phyloP scores from a whole-genome alignment of 495 filamentous ascomycete genomes.

The Penicillium robsamsonii region DNA sequence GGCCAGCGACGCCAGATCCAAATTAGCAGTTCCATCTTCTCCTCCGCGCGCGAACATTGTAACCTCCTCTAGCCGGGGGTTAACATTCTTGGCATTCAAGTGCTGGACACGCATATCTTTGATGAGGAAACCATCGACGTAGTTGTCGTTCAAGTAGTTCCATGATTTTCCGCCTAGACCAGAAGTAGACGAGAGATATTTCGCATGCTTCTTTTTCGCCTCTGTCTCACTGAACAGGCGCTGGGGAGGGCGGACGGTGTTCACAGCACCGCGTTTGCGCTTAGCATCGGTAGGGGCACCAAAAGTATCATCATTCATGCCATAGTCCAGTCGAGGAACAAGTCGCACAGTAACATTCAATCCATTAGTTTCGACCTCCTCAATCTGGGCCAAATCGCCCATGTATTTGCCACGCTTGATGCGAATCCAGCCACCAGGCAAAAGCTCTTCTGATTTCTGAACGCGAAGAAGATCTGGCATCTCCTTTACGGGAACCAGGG shows the following conservation, averaged over 20 bases:
- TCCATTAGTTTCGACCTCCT: conserved; percentile 90
- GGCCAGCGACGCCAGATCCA: conserved; percentile 87
- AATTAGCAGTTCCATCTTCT: conserved; percentile 88
- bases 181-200: conserved; percentile 57
- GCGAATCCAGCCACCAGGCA: conserved; percentile 88
- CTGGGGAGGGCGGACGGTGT: conserved; percentile 70
- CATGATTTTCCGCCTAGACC: conserved; percentile 68
- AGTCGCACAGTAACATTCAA: conserved; percentile 81
- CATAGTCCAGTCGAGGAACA: conserved; percentile 91
- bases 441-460: conserved; percentile 77
- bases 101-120: conserved; percentile 91
- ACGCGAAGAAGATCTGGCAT: conserved; percentile 95
- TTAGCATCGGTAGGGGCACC: conserved; percentile 59
- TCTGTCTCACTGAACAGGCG: conserved; percentile 91
- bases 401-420: conserved; percentile 80
- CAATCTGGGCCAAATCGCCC: conserved; percentile 87
- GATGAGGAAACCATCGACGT: conserved; percentile 87
- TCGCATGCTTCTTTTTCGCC: conserved; percentile 81
- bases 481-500: conserved; percentile 91
- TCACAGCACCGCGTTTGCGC: conserved; percentile 68
- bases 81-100: conserved; percentile 80
- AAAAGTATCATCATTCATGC: conserved; percentile 70
- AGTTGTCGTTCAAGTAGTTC: conserved; percentile 81
- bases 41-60: conserved; percentile 83
- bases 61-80: conserved; percentile 91